phyloP scores from a whole-genome alignment of 768 basidiomycete species.

The Rickenella mellea region DNA sequence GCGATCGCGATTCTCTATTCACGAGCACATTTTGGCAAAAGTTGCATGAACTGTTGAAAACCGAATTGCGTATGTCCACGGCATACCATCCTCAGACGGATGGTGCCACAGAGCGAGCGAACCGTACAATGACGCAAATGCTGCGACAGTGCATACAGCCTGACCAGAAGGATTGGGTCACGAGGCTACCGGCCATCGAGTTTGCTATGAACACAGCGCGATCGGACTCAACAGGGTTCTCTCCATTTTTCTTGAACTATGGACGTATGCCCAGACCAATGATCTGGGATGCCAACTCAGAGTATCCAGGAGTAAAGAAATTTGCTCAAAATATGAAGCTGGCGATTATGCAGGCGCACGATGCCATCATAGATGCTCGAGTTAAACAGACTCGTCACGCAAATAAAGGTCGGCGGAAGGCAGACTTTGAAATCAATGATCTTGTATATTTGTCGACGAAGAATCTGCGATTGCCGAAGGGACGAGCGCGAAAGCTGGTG shows the following conservation, averaged over 20 bases:
- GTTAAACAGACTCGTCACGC: conserved; percentile 18
- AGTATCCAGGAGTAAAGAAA: conserved; percentile 17
- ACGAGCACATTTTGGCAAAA: conserved; percentile 32
- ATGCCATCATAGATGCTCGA: conserved; percentile 16
- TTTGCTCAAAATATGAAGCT: conserved; percentile 16
- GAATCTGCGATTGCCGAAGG: conserved; percentile 24
- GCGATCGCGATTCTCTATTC: conserved; percentile 32
- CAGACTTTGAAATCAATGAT: conserved; percentile 16
- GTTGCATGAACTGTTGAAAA: conserved; percentile 20
- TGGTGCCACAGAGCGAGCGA: conserved; percentile 27
- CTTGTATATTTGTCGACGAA: conserved; percentile 25
- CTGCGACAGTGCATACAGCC: conserved; percentile 14
- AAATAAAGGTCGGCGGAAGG: conserved; percentile 12
- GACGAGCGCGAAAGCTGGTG: conserved; percentile 19
- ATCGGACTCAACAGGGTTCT: conserved; percentile 23
- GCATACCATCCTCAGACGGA: conserved; percentile 35
- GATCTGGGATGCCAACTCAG: conserved; percentile 17
- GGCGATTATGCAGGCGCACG: conserved; percentile 18
- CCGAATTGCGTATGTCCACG: conserved; percentile 25
- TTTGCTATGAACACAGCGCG: conserved; percentile 27
- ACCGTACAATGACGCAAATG: conserved; percentile 21
- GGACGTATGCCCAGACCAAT: conserved; percentile 21
- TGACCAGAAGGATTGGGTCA: conserved; percentile 21
- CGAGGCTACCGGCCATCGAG: conserved; percentile 21
- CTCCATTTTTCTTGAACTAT: conserved; percentile 27